Evolutionary conservation across 2,329 filamentous ascomycete genomes (phyloP), one percentile per base, ranked within the genome.

Genomic region (Parafenestella ontariensis): DNA sequence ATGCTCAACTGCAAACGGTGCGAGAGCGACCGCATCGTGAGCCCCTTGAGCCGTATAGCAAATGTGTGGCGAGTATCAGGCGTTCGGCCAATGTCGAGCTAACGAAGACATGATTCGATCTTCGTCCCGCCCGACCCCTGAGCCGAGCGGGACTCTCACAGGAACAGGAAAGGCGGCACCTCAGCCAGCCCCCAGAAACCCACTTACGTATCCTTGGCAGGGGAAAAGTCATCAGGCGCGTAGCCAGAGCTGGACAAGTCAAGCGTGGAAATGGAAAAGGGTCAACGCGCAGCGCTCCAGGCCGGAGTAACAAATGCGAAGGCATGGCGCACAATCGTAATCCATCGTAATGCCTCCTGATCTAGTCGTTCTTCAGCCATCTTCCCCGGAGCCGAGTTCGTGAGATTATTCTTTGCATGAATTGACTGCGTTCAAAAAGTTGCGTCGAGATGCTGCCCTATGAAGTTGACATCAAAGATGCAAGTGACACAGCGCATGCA

Each of bases 181-280:
- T 50, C 52, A 60, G 49, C 48, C 47, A 53, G 37, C 49, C 54
- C n/a, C 46, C 49, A 45, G 45, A 29, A 56, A 36, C 47, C 56
- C 58, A 58, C 61, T 48, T 41, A 53, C 24, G 49, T 24, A 18
- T 29, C 26, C 71, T 74, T 74, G 70, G 70, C 71, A 74, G 70
- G 71, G 66, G 66, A 64, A 52, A 58, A 48, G 41, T 44, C 46
- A 59, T 54, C 54, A 36, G 40, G 45, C 36, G 34, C 33, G 51
- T 40, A 45, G 51, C 34, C 47, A 17, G 29, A 40, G 44, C 7
- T 43, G 61, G 52, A 42, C 39, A 48, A 21, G 53, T 52, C 58
- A 56, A 53, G 33, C 29, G 54, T 24, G 45, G 51, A 54, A 58
- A 50, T 24, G 45, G 51, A 54, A 58, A 50, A 37, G 47, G 50